Evolutionary conservation across 768 basidiomycete species (phyloP), one percentile per base, ranked within the genome.

Genomic region (Pholiota molesta): DNA sequence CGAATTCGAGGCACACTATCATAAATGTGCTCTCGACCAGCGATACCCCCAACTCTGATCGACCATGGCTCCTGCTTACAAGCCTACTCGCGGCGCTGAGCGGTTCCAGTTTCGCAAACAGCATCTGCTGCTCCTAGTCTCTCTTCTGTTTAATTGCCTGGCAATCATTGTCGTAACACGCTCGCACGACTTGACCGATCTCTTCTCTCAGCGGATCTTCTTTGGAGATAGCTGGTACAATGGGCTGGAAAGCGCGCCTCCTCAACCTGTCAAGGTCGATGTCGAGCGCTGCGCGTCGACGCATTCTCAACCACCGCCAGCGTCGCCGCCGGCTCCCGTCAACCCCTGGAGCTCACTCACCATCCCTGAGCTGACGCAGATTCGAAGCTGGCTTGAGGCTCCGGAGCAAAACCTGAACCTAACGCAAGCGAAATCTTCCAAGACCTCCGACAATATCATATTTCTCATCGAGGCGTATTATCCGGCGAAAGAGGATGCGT

Each of bases 261-360:
- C 23, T 51, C 52, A 13, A 21, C 9, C 9, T 21, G 23, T 29
- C 21, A 55, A 10, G n/a, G 26, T 26, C 9, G 37, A 63, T 29
- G n/a, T 78, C 26, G 67, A 69, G 49, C 75, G 76, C 53, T 84
- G 83, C 58, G 63, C 67, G 28, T 56, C 60, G n/a, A 45, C 62
- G 10, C 40, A 28, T 2, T 58, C 55, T 21, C 55, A 69, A 4
- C 73, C 75, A 19, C 77, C 65, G 14, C 57, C 59, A n/a, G 81
- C 81, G 0, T 66, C 63, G 0, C 77, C 80, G 3, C 82, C 83
- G 10, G 77, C 76, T 2, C 75, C 77, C 3, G 59, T 72, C 42
- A 86, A 88, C 64, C 74, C 80, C 14, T 88, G 86, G 85, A 75
- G 79, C 6, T 80, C 83, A 14, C 77, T 88, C 53, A 74, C 78